Conservation (phyloP, 1,284 basidiomycete species). For the Leccinum fuscescens region DNA sequence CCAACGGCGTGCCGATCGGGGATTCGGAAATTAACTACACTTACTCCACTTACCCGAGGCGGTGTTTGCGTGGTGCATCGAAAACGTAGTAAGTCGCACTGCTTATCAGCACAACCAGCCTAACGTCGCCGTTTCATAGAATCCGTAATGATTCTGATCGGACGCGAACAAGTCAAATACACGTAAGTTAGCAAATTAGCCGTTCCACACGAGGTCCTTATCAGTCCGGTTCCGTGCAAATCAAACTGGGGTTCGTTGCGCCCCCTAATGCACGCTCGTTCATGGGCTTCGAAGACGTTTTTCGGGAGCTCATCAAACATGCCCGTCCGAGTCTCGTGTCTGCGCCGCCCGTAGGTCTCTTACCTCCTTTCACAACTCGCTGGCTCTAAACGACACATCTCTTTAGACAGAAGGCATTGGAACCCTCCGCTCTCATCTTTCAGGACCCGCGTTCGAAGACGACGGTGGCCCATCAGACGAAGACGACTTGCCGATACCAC, state of each 20-base stretch:
- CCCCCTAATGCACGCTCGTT: slow-evolving; percentile 41
- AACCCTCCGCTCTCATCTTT: slow-evolving; percentile 71
- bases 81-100: no score
- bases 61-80: no score
- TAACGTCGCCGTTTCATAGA: no score
- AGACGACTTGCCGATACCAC: slow-evolving; percentile 19
- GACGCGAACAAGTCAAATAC: no score
- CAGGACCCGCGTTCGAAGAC: slow-evolving; percentile 62
- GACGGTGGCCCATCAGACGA: slow-evolving; percentile 65
- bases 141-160: no score
- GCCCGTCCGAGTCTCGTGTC: slow-evolving; percentile 68
- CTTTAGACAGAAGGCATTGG: slow-evolving; percentile 86
- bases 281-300: slow-evolving; percentile 55
- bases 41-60: no score
- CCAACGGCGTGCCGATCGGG: no score
- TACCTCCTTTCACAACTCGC: neutral
- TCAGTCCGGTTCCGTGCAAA: slow-evolving; percentile 50
- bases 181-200: no score
- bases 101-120: no score
- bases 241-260: slow-evolving; percentile 77
- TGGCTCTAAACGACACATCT: neutral
- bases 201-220: no score
- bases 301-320: slow-evolving; percentile 62
- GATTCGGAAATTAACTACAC: no score
- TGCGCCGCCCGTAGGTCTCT: slow-evolving; percentile 66